Evolutionary conservation across 768 basidiomycete genomes (phyloP), one percentile per base, ranked within the genome.

Genomic region (Lepiota venenata): DNA sequence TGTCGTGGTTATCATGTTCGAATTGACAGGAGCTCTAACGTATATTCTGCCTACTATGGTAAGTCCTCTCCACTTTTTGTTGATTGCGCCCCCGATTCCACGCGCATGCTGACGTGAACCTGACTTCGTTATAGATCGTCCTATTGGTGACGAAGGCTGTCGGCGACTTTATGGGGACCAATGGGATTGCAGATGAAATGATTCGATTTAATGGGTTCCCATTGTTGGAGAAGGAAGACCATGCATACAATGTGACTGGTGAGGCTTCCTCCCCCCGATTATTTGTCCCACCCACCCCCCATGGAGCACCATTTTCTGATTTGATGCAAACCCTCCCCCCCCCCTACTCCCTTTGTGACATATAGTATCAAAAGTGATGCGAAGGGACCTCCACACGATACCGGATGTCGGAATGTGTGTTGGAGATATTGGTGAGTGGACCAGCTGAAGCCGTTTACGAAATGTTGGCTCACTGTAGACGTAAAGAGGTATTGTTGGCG

Each of bases 1-100:
- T 0, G 94, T 99, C 4, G 97, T 98, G 7, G 97, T 98, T 35
- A 95, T 99, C 69, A 98, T 99, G 94, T 98, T 98, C 67, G 96
- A 98, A 64, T 78, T 99, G 16, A 99, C 97, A 3, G 97, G 97
- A 11, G 96, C 97, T 5, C 69, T 98, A 63, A 98, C 93, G 16
- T 98, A 99, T 65, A 95, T 98, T 60, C 72, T 99, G 22, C 97
- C 97, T 5, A 95, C 93, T 12, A 99, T 99, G 97, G 96, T 94
- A 60, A 61, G 79, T 45, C 4, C 2, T 3, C 32, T 32, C 48
- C 58, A 43, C 47, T 42, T 15, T 22, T 37, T 16, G 40, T 38
- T 18, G 18, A 18, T 32, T n/a, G 10, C 32, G 32, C 32, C 9
- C n/a, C 32, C 32, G 32, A 7, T 32, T 32, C 14, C 42, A 22